Percentiles rank a stretch among this genome's conserved stretches.
Conservation (phyloP, 768 basidiomycete genomes). For the Gymnopilus junonius region DNA sequence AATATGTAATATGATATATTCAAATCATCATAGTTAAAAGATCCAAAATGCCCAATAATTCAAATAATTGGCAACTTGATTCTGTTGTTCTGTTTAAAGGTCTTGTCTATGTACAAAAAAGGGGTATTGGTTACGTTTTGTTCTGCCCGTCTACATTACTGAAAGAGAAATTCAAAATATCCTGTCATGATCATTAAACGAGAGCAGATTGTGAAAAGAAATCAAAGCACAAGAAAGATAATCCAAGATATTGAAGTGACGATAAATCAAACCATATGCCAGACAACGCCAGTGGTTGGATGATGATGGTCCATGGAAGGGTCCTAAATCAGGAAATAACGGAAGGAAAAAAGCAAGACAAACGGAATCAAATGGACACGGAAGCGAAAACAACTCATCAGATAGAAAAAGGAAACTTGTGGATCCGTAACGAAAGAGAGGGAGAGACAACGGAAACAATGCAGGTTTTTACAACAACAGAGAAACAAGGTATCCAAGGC, state of each 20-base stretch:
- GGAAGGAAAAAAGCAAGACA: neutral
- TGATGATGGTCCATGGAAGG: neutral
- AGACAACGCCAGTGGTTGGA: no score
- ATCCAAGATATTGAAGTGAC: neutral
- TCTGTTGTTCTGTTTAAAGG: neutral
- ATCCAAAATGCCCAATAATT: neutral
- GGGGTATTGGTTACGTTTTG: neutral
- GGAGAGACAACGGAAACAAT: neutral
- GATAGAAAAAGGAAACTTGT: neutral
- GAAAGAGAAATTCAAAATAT: neutral
- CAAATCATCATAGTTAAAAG: neutral
- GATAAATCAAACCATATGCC: no score
- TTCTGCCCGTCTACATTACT: neutral
- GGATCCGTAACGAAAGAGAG: neutral
- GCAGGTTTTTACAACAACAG: constrained; percentile 2
- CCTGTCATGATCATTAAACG: neutral
- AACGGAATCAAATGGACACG: neutral
- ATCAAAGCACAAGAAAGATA: neutral
- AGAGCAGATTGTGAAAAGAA: neutral
- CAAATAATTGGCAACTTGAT: neutral
- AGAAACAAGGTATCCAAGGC: neutral
- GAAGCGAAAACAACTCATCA: neutral
- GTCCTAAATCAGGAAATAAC: neutral
- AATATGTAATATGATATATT: neutral
- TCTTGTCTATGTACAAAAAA: constrained; percentile 1